Evolutionary conservation across 768 basidiomycete species (phyloP).

Genomic region (Cystobasidium tubakii): DNA sequence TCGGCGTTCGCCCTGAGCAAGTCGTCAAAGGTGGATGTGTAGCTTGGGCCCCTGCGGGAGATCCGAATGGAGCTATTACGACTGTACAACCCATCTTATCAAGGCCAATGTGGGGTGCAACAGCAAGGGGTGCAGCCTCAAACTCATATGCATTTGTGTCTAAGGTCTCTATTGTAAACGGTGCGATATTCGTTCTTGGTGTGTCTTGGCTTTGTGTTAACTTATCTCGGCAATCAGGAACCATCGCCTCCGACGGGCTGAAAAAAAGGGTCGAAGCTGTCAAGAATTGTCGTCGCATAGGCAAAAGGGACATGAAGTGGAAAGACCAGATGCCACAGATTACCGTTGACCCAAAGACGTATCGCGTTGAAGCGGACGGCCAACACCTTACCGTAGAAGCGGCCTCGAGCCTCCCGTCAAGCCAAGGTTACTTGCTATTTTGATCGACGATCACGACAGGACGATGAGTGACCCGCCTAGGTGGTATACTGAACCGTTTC

Average conservation of each 20-base stretch:
- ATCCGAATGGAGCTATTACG: constrained; percentile 88
- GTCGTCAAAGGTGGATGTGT: constrained; percentile 92
- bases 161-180: constrained; percentile 58
- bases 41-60: constrained; percentile 88
- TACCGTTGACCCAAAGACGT: constrained; percentile 84
- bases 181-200: constrained; percentile 45
- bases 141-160: constrained; percentile 86
- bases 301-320: constrained; percentile 89
- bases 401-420: constrained; percentile 50
- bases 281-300: constrained; percentile 64
- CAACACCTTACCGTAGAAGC: constrained; percentile 52
- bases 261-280: constrained; percentile 71
- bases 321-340: constrained; percentile 76
- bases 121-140: constrained; percentile 68
- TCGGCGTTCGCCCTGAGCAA: constrained; percentile 88
- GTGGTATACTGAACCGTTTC: too few relatives aligned
- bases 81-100: constrained; percentile 83
- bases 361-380: constrained; percentile 62
- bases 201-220: background rate
- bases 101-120: constrained; percentile 88
- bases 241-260: constrained; percentile 62
- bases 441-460: background rate
- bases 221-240: constrained; percentile 50
- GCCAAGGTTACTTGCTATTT: constrained; percentile 37
- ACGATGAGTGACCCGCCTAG: too few relatives aligned